Conservation (phyloP, 2,329 filamentous ascomycete genomes). For the Neoarthrinium moseri region DNA sequence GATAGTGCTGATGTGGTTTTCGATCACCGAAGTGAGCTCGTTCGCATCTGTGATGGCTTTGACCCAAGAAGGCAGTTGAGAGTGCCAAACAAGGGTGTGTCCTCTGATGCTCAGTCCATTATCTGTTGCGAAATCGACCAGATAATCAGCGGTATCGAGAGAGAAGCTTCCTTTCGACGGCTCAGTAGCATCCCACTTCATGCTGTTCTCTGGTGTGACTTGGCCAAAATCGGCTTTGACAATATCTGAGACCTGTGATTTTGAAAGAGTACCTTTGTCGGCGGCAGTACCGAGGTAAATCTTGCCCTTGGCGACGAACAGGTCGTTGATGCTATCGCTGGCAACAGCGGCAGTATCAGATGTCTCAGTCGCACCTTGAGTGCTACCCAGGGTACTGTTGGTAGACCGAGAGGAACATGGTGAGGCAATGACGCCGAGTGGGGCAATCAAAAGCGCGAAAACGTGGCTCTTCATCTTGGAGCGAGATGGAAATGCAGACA, state of each 20-base stretch:
- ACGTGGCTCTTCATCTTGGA: background rate
- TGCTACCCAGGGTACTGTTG: no score
- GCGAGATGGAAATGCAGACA: no score
- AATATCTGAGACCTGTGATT: slow-evolving; percentile 49
- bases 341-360: no score
- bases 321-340: slow-evolving; percentile 39
- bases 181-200: slow-evolving; percentile 63
- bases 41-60: slow-evolving; percentile 34
- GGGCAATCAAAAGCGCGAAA: background rate
- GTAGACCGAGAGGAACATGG: background rate
- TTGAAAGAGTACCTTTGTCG: slow-evolving; percentile 51
- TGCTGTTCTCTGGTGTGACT: slow-evolving; percentile 67
- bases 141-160: slow-evolving; percentile 56
- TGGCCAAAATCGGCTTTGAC: slow-evolving; percentile 63
- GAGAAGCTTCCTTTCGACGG: slow-evolving; percentile 47
- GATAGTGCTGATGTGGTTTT: slow-evolving; percentile 58
- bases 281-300: slow-evolving; percentile 60
- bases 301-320: slow-evolving; percentile 63
- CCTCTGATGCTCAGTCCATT: slow-evolving; percentile 62
- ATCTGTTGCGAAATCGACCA: slow-evolving; percentile 55
- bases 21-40: slow-evolving; percentile 51
- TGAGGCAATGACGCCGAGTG: background rate
- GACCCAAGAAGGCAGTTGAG: slow-evolving; percentile 61
- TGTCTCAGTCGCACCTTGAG: no score
- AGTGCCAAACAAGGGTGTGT: slow-evolving; percentile 67